Conservation (phyloP, 441 rosid genomes). For the Euphorbia celastroides region DNA sequence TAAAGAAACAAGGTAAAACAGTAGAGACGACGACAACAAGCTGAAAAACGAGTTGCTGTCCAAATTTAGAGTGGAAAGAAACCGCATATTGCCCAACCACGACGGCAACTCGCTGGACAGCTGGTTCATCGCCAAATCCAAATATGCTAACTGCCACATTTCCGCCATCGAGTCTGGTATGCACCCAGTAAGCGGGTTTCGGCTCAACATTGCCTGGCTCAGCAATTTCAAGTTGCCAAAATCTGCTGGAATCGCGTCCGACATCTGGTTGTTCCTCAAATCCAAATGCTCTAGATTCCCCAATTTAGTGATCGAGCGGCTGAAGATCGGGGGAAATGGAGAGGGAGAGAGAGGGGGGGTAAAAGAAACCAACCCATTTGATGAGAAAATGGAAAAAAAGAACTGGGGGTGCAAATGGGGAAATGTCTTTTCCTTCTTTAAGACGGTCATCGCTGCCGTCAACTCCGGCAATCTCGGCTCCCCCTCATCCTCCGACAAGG, state of each 20-base stretch:
- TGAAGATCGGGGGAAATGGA: too few species aligned
- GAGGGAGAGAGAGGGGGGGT: too few species aligned
- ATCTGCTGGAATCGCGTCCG: slow-evolving; percentile 28
- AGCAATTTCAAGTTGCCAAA: too few species aligned
- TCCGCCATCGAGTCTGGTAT: slow-evolving; percentile 55
- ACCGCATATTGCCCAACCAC: slow-evolving; percentile 55
- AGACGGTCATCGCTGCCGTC: too few species aligned
- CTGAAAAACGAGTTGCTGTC: slow-evolving; percentile 58
- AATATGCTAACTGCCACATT: slow-evolving; percentile 64
- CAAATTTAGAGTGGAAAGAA: too few species aligned
- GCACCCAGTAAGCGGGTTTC: slow-evolving; percentile 61
- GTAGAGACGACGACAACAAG: slow-evolving; percentile 39
- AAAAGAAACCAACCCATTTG: too few species aligned
- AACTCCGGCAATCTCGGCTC: too few species aligned
- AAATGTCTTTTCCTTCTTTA: too few species aligned
- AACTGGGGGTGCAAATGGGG: too few species aligned
- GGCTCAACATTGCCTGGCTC: slow-evolving; percentile 62
- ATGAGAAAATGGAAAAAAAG: too few species aligned
- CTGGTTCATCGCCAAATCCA: slow-evolving; percentile 61
- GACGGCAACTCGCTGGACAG: slow-evolving; percentile 51
- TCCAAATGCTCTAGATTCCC: slow-evolving; percentile 21
- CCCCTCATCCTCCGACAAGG: too few species aligned
- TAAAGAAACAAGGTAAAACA: too few species aligned
- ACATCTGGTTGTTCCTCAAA: slow-evolving; percentile 18
- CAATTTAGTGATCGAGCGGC: slow-evolving; percentile 15